These are phyloP conservation scores for Triticum turgidum DNA, from an alignment of 176 grass and related monocot genomes.

Conservation along the genomic window DNA sequence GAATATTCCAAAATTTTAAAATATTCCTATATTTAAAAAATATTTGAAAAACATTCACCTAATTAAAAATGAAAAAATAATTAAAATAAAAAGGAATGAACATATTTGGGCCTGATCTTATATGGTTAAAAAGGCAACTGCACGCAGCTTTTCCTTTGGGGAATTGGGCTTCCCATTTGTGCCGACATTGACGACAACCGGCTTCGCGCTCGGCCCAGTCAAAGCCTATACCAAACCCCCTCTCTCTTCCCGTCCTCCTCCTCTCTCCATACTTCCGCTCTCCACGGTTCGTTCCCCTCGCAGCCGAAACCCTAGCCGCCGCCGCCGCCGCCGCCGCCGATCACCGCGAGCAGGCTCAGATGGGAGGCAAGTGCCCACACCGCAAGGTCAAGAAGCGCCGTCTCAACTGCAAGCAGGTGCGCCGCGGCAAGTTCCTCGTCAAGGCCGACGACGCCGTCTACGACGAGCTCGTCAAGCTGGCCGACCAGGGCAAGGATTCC, in stretches of 20 bases:
- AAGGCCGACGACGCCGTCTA: conserved; percentile 91
- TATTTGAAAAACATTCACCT: no score
- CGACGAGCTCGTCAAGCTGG: conserved; percentile 81
- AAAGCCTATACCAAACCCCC: neutral
- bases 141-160: no score
- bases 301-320: conserved; percentile 38
- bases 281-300: neutral
- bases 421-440: conserved; percentile 83
- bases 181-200: neutral
- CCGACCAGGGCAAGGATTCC: conserved; percentile 42
- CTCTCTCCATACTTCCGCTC: neutral
- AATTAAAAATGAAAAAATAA: no score
- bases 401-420: conserved; percentile 69
- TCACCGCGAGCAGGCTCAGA: neutral
- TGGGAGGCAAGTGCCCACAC: conserved; percentile 97
- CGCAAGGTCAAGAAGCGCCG: conserved; percentile 98
- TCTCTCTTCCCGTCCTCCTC: neutral
- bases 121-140: no score
- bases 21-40: no score
- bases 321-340: conserved; percentile 12
- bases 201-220: neutral
- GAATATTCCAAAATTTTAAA: no score
- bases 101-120: no score
- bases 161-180: neutral
- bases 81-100: no score